phyloP scores from a whole-genome alignment of 208 protist genomes.

The Trichomonas vaginalis region DNA sequence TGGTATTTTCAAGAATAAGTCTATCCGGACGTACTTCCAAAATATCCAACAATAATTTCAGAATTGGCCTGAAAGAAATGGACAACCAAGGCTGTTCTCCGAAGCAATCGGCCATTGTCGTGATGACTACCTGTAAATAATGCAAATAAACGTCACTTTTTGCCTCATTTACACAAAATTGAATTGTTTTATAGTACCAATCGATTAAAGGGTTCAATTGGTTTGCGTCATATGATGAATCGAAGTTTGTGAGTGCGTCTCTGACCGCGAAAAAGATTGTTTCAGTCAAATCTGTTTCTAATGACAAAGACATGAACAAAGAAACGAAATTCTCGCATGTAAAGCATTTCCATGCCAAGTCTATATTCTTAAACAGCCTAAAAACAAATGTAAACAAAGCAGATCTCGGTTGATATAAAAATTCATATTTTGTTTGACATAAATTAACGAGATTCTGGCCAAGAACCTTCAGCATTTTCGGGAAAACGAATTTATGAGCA shows the following conservation, averaged over 20 bases:
- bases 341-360: background rate
- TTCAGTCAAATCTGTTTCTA: background rate
- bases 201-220: background rate
- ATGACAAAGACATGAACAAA: background rate
- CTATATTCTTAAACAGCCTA: background rate
- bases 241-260: background rate
- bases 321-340: background rate
- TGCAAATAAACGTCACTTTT: background rate
- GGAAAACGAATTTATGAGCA: background rate
- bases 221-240: background rate
- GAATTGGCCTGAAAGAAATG: background rate
- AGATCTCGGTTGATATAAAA: background rate
- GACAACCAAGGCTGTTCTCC: background rate
- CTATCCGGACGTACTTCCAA: background rate
- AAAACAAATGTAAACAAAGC: background rate
- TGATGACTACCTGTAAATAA: background rate
- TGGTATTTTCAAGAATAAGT: background rate
- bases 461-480: background rate
- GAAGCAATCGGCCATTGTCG: background rate
- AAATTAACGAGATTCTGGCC: background rate
- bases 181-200: background rate
- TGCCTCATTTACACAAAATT: background rate
- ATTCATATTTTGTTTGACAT: background rate
- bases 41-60: background rate
- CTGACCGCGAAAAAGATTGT: background rate